These are phyloP conservation scores for Talaromyces islandicus DNA, from an alignment of 2,329 filamentous ascomycete genomes.

Conservation along the genomic window DNA sequence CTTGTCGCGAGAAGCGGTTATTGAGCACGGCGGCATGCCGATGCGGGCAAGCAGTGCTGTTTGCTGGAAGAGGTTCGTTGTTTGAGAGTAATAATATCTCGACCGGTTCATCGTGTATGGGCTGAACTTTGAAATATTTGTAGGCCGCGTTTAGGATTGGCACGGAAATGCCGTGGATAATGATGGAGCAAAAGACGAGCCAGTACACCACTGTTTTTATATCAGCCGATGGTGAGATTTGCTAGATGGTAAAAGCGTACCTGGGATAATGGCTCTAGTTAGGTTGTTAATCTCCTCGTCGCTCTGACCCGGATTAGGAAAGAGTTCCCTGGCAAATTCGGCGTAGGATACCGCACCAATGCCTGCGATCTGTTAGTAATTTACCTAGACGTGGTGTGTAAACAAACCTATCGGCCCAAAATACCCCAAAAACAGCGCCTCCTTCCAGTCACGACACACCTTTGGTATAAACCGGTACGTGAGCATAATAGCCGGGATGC, in stretches of 20 bases:
- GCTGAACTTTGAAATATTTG: slow-evolving; percentile 22
- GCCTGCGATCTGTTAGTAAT: slow-evolving; percentile 20
- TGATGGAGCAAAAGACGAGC: slow-evolving; percentile 37
- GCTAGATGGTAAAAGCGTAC: slow-evolving; percentile 14
- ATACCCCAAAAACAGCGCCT: slow-evolving; percentile 58
- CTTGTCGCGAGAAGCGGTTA: slow-evolving; percentile 26
- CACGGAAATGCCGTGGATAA: slow-evolving; percentile 35
- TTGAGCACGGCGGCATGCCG: slow-evolving; percentile 27
- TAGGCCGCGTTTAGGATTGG: slow-evolving; percentile 29
- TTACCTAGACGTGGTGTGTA: no score
- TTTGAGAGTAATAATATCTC: slow-evolving; percentile 27
- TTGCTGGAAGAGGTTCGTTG: slow-evolving; percentile 30
- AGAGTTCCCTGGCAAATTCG: slow-evolving; percentile 40
- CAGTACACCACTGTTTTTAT: slow-evolving; percentile 38
- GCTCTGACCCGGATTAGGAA: slow-evolving; percentile 36
- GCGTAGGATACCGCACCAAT: slow-evolving; percentile 43
- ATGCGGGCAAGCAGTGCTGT: slow-evolving; percentile 22
- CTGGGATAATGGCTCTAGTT: slow-evolving; percentile 34
- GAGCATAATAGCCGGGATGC: slow-evolving; percentile 51
- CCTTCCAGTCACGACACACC: slow-evolving; percentile 48
- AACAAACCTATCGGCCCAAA: slow-evolving; percentile 39
- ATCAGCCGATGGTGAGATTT: neutral
- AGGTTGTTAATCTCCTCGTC: slow-evolving; percentile 36
- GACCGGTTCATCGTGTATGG: slow-evolving; percentile 27
- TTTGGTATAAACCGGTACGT: slow-evolving; percentile 52